These are phyloP conservation scores for Nymphaea colorata DNA, from an alignment of 164 flowering plant genomes.

Conservation along the genomic window DNA sequence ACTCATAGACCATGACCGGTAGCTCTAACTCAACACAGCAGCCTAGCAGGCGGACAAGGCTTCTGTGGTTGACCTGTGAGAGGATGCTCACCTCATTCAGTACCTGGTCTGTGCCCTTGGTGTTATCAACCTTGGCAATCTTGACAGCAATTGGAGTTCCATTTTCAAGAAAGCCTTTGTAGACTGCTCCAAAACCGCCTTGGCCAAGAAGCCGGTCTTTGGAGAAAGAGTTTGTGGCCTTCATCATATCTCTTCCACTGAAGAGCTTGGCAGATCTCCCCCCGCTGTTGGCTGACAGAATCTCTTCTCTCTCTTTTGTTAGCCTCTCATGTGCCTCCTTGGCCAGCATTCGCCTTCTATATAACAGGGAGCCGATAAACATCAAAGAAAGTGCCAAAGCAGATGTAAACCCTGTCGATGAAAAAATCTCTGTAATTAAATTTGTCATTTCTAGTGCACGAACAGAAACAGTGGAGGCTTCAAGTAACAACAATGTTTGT, in stretches of 20 bases:
- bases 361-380: not conserved
- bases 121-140: conserved; percentile 48
- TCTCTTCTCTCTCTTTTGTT: conserved; percentile 36
- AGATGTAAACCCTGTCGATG: not conserved
- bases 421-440: no score
- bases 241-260: conserved; percentile 41
- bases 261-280: conserved; percentile 41
- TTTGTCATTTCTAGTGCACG: no score
- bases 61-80: conserved; percentile 32
- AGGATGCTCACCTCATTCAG: conserved; percentile 60
- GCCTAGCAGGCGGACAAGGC: conserved; percentile 11
- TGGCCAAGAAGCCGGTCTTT: conserved; percentile 39
- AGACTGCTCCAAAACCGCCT: conserved; percentile 68
- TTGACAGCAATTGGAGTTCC: conserved; percentile 47
- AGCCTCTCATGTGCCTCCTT: conserved; percentile 10
- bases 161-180: conserved; percentile 35
- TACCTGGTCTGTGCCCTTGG: conserved; percentile 50
- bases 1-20: conserved; percentile 85
- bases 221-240: conserved; percentile 45
- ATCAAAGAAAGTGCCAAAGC: not conserved
- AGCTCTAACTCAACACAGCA: conserved; percentile 13
- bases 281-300: conserved; percentile 31
- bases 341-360: not conserved
- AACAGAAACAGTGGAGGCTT: no score
- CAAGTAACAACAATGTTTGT: no score